These are phyloP conservation scores for Silene vulgaris DNA, from an alignment of 179 eudicot species.

Conservation along the genomic window DNA sequence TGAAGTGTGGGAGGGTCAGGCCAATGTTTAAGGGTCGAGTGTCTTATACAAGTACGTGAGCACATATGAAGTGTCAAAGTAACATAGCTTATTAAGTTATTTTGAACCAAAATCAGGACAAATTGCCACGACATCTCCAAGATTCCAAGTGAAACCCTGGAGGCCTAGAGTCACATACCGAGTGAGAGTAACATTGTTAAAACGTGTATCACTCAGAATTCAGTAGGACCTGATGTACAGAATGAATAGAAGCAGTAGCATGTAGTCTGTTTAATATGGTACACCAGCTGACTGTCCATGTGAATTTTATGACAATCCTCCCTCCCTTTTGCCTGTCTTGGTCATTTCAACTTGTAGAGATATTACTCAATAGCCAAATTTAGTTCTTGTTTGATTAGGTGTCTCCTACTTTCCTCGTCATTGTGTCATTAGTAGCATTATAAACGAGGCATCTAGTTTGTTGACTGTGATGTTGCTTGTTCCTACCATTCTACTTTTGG, in stretches of 20 bases:
- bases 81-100: neutral
- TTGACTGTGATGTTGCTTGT: constrained; percentile 18
- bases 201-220: constrained; percentile 6
- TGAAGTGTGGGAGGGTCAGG: too few species aligned
- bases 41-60: too few species aligned
- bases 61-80: too few species aligned
- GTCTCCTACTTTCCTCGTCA: constrained; percentile 21
- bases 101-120: neutral
- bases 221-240: neutral
- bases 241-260: constrained; percentile 3
- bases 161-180: neutral
- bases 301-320: neutral
- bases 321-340: neutral
- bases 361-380: constrained; percentile 24
- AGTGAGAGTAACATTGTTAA: neutral
- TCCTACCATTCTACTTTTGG: constrained; percentile 10
- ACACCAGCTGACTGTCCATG: constrained; percentile 10
- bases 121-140: constrained; percentile 1
- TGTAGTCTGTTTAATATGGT: neutral
- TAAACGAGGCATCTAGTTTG: constrained; percentile 20
- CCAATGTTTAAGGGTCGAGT: too few species aligned
- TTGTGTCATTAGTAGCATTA: constrained; percentile 20
- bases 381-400: constrained; percentile 16
- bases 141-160: neutral
- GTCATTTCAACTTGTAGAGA: constrained; percentile 16